Percentiles rank a stretch among this genome's conserved stretches.
Conservation (phyloP, 495 filamentous ascomycete genomes). For the Lichina pygmaea region DNA sequence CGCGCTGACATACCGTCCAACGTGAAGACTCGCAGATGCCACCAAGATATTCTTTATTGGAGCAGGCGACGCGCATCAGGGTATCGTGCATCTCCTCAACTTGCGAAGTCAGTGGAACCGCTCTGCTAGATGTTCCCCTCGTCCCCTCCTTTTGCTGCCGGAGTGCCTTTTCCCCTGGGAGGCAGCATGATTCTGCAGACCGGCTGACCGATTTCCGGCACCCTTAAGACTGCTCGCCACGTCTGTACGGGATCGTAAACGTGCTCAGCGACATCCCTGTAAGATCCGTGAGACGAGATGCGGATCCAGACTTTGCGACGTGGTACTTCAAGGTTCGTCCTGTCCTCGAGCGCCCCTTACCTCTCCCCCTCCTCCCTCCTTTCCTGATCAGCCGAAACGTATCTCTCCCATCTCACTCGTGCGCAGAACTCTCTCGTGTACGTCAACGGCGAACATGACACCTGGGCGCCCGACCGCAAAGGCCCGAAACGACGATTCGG, state of each 20-base stretch:
- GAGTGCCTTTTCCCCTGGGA: not conserved
- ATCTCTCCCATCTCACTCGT: not conserved
- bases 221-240: constrained; percentile 8
- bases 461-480: constrained; percentile 26
- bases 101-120: constrained; percentile 9
- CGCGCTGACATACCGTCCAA: not conserved
- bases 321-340: constrained; percentile 37
- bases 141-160: not conserved
- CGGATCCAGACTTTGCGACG: constrained; percentile 30
- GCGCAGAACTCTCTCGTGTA: constrained; percentile 39
- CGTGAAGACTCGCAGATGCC: constrained; percentile 11
- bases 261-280: constrained; percentile 20
- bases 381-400: not conserved
- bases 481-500: constrained; percentile 12
- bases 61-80: constrained; percentile 29
- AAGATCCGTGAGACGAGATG: constrained; percentile 35
- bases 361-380: not conserved
- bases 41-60: constrained; percentile 62
- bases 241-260: constrained; percentile 30
- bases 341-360: not conserved
- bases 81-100: constrained; percentile 17
- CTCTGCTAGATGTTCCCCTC: not conserved
- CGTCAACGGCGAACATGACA: constrained; percentile 39
- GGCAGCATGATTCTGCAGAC: too few relatives aligned
- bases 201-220: not conserved